phyloP scores from a whole-genome alignment of 768 basidiomycete genomes.

The Trametes cubensis region DNA sequence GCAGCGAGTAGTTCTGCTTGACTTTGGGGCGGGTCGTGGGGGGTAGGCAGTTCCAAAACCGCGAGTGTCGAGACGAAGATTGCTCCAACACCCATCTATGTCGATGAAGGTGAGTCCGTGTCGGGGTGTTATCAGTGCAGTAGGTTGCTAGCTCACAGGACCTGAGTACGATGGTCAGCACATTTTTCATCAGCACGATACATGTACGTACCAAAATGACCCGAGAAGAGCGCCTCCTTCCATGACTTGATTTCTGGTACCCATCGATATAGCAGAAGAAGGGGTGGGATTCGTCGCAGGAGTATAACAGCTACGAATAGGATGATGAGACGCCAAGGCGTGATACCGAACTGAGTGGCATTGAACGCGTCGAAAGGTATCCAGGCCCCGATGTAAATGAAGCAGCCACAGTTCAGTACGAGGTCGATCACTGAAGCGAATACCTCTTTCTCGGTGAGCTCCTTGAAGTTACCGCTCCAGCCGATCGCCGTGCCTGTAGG shows the following conservation, averaged over 20 bases:
- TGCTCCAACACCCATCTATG: constrained; percentile 88
- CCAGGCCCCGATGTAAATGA: constrained; percentile 92
- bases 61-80: constrained; percentile 86
- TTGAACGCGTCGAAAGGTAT: constrained; percentile 66
- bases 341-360: constrained; percentile 57
- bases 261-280: constrained; percentile 77
- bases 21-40: constrained; percentile 59
- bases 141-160: neutral
- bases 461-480: constrained; percentile 86
- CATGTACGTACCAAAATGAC: constrained; percentile 74
- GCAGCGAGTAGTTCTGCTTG: constrained; percentile 76
- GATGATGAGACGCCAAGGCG: constrained; percentile 69
- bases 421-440: constrained; percentile 93
- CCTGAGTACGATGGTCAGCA: neutral
- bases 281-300: constrained; percentile 78
- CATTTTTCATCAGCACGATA: neutral
- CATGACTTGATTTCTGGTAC: constrained; percentile 86
- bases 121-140: neutral
- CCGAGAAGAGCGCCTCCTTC: constrained; percentile 87
- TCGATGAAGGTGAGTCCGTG: no score
- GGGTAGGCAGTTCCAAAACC: constrained; percentile 57
- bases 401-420: constrained; percentile 78
- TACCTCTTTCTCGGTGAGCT: constrained; percentile 77
- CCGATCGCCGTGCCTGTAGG: constrained; percentile 79
- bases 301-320: constrained; percentile 69